Percentiles rank a stretch among this genome's conserved stretches.
Conservation (phyloP, 768 basidiomycete species). For the Mycena rosella region DNA sequence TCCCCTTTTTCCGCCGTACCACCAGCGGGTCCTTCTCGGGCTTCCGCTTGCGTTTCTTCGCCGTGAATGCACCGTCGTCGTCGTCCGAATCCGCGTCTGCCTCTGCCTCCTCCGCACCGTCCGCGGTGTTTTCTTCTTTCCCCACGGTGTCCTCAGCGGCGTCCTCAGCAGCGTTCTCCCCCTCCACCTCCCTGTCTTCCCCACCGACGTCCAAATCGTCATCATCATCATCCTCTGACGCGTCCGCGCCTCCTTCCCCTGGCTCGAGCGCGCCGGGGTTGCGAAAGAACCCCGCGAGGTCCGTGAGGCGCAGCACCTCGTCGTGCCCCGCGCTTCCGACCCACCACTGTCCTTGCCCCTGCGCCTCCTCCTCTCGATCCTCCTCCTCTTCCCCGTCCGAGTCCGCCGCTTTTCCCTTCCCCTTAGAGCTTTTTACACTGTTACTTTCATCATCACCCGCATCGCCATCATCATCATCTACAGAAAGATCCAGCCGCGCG, state of each 20-base stretch:
- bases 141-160: slow-evolving; percentile 41
- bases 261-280: slow-evolving; percentile 43
- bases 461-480: slow-evolving; percentile 29
- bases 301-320: slow-evolving; percentile 85
- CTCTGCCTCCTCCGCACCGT: slow-evolving; percentile 37
- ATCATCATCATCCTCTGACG: not conserved
- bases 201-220: not conserved
- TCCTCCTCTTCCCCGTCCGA: slow-evolving; percentile 20
- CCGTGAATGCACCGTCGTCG: slow-evolving; percentile 46
- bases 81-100: slow-evolving; percentile 26
- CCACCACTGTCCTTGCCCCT: slow-evolving; percentile 72
- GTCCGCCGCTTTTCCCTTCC: slow-evolving; percentile 21
- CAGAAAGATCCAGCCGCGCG: slow-evolving; percentile 47
- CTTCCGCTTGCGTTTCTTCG: slow-evolving; percentile 70
- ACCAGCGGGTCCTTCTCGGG: slow-evolving; percentile 63
- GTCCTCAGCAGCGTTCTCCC: slow-evolving; percentile 47
- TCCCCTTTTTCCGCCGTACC: slow-evolving; percentile 68
- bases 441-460: slow-evolving; percentile 13
- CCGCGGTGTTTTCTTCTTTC: slow-evolving; percentile 36
- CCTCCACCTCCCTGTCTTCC: slow-evolving; percentile 42
- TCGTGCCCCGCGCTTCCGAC: slow-evolving; percentile 95
- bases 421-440: slow-evolving; percentile 33
- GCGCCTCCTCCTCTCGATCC: slow-evolving; percentile 38
- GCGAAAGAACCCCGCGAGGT: slow-evolving; percentile 80
- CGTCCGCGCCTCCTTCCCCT: not conserved